Evolutionary conservation across 2,329 filamentous ascomycete species (phyloP).

Genomic region (Zasmidium citrigriseum): DNA sequence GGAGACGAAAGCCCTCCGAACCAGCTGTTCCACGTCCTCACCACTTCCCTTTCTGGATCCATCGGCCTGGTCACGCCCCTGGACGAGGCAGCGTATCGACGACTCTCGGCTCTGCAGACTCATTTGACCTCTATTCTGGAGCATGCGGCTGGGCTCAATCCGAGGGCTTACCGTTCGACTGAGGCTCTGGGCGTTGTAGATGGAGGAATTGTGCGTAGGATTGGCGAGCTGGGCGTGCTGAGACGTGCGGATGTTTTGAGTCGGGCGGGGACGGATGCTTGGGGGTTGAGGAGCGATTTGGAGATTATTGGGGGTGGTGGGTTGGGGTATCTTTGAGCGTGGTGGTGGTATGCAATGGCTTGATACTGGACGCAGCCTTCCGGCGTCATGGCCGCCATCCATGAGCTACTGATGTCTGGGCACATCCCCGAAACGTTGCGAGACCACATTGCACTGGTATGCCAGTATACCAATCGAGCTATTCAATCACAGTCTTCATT

Average conservation of each 20-base stretch:
- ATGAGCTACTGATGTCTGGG: too few relatives aligned
- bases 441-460: too few relatives aligned
- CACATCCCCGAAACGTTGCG: too few relatives aligned
- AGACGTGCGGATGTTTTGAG: constrained; percentile 72
- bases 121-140: constrained; percentile 77
- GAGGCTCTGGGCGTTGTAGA: constrained; percentile 72
- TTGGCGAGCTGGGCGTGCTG: constrained; percentile 73
- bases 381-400: too few relatives aligned
- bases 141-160: constrained; percentile 78
- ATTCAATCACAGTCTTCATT: too few relatives aligned
- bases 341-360: neutral
- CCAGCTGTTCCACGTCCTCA: constrained; percentile 58
- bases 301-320: constrained; percentile 66
- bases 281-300: constrained; percentile 70
- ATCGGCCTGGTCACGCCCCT: constrained; percentile 77
- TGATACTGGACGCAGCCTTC: too few relatives aligned
- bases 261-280: constrained; percentile 68
- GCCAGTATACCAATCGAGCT: too few relatives aligned
- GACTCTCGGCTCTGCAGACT: constrained; percentile 76
- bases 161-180: constrained; percentile 68
- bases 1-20: constrained; percentile 18
- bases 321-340: constrained; percentile 47
- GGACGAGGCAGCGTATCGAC: constrained; percentile 77
- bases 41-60: constrained; percentile 74
- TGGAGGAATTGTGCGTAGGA: constrained; percentile 71